Base-by-base conservation (phyloP, 805 yeast species). In the Sugiyamaella boreocaroliniensis region DNA sequence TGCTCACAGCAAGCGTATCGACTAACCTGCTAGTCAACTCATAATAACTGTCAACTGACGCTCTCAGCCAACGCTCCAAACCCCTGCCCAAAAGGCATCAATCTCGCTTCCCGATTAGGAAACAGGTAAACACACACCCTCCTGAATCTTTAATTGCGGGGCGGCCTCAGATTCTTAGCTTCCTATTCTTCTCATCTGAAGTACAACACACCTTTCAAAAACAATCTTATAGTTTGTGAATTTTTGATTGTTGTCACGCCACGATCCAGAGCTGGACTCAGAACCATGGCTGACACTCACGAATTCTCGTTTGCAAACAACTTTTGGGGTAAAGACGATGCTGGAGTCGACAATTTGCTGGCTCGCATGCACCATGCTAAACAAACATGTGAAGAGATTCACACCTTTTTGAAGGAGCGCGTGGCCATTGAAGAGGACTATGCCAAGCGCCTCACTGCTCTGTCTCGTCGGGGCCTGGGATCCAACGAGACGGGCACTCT, bases 371-470 rank as follows among this genome's bases (percentile, higher is more conserved):
- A 78, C 58, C 75, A 79, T 54, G 80, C 89, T 8, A 72, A 78
- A 42, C 76, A 74, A 46, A 83, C 93, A 0, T 67, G 79, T 47
- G 82, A 80, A 29, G 78, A 75, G 29, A 61, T 83, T 15, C 64
- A 70, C 8, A 58, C 62, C 1, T 80, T 76, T 56, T 80, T 79
- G 66, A 76, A 72, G 54, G 86, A 82, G 52, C 62, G 76, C 40
- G 69, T 78, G 1, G 71, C 78, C 14, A 76, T 89, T 41, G 96
- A 88, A 61, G 85, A 81, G 55, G 96, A 89, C 22, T 86, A 86
- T 62, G 70, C 82, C 40, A 76, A 78, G 51, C 76, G 74, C 54
- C 65, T 89, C 58, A 70, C 70, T 44, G 72, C 76, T 14, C 68
- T 88, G 19, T 70, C 86, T 18, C 68, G 70, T 48, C 76, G 74